Conservation (phyloP, 108 stramenopile species). For the Cyclostephanos invisitatus region DNA sequence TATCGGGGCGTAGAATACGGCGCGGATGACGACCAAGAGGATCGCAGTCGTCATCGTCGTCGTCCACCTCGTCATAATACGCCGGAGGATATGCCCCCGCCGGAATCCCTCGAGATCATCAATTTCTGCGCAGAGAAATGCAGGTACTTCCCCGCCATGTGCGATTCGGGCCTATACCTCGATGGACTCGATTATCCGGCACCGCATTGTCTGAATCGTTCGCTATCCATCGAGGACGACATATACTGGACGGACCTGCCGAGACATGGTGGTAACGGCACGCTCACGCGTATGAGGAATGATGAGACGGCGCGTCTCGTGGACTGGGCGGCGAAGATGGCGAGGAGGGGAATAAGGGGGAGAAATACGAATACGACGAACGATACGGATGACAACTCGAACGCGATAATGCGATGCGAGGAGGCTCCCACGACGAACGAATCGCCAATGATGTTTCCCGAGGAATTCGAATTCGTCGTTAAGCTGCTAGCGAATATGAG, state of each 20-base stretch:
- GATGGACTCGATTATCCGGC: conserved; percentile 12
- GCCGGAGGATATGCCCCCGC: no score
- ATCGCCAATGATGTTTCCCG: conserved; percentile 24
- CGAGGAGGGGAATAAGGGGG: not conserved
- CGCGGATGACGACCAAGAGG: no score
- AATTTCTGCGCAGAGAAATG: no score
- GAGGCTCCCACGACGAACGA: conserved; percentile 8
- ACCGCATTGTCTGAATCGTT: conserved; percentile 22
- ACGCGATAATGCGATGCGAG: not conserved
- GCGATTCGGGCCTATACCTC: no score
- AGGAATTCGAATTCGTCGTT: conserved; percentile 28
- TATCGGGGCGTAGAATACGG: no score
- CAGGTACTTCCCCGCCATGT: no score
- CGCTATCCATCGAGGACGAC: conserved; percentile 11
- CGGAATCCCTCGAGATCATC: no score
- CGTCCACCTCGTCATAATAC: no score
- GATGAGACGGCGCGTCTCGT: not conserved
- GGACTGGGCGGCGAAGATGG: not conserved
- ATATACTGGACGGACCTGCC: conserved; percentile 9
- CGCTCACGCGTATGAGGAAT: not conserved
- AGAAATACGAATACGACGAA: not conserved
- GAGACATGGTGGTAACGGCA: not conserved
- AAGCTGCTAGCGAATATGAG: conserved; percentile 16
- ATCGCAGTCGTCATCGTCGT: no score
- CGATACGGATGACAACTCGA: not conserved